phyloP scores from a whole-genome alignment of 371 early-diverging fungal genomes.

The Fennellomyces sp. region DNA sequence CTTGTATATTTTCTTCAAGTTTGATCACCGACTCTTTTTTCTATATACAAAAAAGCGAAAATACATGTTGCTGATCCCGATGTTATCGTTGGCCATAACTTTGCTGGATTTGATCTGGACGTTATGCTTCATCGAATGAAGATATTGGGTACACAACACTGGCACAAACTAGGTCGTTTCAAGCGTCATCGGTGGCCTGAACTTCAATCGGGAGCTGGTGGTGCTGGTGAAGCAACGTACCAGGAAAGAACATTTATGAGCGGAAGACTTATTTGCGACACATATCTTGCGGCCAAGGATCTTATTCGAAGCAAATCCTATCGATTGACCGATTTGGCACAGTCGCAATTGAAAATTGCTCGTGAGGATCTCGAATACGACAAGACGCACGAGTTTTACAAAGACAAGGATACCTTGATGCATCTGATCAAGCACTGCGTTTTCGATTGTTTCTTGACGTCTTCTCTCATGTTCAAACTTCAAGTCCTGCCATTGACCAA shows the following conservation, averaged over 20 bases:
- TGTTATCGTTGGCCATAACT: conserved; percentile 96
- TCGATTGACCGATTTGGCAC: conserved; percentile 78
- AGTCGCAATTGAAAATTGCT: conserved; percentile 74
- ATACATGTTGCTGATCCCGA: conserved; percentile 89
- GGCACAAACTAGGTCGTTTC: conserved; percentile 77
- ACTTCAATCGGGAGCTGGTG: conserved; percentile 82
- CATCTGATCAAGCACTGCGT: conserved; percentile 80
- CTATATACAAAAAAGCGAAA: conserved; percentile 44
- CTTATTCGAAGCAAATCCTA: conserved; percentile 87
- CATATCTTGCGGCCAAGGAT: conserved; percentile 91
- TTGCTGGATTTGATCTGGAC: conserved; percentile 92
- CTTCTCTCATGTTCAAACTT: conserved; percentile 84
- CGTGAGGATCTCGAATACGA: conserved; percentile 92
- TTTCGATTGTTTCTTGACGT: conserved; percentile 83
- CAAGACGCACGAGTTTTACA: conserved; percentile 72
- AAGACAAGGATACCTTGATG: conserved; percentile 58
- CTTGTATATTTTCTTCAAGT: background rate
- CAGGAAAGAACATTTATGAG: conserved; percentile 75
- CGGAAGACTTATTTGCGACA: conserved; percentile 96
- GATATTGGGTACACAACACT: conserved; percentile 60
- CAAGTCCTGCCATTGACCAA: conserved; percentile 93
- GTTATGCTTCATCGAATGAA: conserved; percentile 95
- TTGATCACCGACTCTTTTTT: background rate
- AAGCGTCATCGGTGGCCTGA: conserved; percentile 83
- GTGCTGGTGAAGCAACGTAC: conserved; percentile 79